These are phyloP conservation scores for Leishmania tarentolae DNA, from an alignment of 208 protist species.

Conservation along the genomic window DNA sequence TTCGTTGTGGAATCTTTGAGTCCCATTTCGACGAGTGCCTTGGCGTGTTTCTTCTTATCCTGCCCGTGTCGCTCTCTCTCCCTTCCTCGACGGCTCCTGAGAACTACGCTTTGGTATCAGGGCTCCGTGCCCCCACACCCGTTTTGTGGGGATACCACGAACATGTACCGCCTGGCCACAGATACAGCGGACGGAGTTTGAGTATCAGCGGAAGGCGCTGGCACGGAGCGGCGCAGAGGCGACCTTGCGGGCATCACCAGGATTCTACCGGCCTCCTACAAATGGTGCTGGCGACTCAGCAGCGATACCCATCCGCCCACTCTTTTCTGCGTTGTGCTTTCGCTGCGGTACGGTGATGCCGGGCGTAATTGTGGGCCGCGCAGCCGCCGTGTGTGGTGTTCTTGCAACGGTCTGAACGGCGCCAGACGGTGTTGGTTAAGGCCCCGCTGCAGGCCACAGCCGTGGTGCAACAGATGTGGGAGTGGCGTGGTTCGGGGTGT, in stretches of 20 bases:
- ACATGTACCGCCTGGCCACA: background rate
- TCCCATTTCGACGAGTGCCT: background rate
- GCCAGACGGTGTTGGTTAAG: background rate
- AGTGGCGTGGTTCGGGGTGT: background rate
- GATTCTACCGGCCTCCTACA: background rate
- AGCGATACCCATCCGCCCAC: background rate
- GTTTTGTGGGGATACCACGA: background rate
- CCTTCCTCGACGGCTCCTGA: background rate
- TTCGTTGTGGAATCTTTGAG: background rate
- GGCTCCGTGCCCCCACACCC: background rate
- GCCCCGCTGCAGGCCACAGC: too few species aligned
- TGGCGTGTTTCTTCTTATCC: background rate
- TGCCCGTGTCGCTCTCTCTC: background rate
- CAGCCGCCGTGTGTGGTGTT: background rate
- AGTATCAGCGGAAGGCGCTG: background rate
- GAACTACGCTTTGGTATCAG: background rate
- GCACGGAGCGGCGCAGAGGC: background rate
- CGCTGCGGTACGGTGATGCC: background rate
- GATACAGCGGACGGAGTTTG: background rate
- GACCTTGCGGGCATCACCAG: background rate
- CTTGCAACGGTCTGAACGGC: background rate
- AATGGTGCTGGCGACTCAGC: background rate
- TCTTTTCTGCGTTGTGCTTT: background rate
- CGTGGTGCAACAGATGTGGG: background rate
- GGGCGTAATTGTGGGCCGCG: too few species aligned